A percentile compares a stretch with the other conserved stretches of the same genome.
Conservation (phyloP, 2,329 filamentous ascomycete genomes). For the Pseudogymnoascus sp. region DNA sequence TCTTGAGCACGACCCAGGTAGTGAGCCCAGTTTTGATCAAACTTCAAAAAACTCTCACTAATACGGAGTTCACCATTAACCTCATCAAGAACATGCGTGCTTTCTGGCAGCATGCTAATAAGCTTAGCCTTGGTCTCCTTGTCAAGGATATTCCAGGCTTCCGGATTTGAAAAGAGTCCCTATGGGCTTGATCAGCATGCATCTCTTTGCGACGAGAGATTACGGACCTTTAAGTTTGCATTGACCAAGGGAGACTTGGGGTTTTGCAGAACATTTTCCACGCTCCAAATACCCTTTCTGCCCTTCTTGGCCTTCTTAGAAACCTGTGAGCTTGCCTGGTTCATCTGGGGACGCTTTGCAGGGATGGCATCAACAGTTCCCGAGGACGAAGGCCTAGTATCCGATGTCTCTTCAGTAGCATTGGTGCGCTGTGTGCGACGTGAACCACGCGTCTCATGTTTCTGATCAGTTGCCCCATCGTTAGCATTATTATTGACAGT, state of each 20-base stretch:
- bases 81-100: conserved; percentile 25
- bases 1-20: conserved; percentile 46
- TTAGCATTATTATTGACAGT: neutral
- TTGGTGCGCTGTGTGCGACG: neutral
- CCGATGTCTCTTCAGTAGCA: neutral
- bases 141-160: conserved; percentile 34
- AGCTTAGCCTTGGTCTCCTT: conserved; percentile 35
- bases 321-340: neutral
- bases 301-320: neutral
- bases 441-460: neutral
- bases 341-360: neutral
- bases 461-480: neutral
- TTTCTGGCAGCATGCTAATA: conserved; percentile 29
- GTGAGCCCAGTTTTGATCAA: conserved; percentile 41
- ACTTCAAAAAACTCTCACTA: conserved; percentile 31
- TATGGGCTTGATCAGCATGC: conserved; percentile 15
- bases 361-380: neutral
- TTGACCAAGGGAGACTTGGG: conserved; percentile 4
- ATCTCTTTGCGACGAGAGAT: neutral
- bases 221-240: neutral
- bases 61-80: conserved; percentile 14
- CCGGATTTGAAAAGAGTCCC: conserved; percentile 32
- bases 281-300: neutral
- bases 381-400: neutral
- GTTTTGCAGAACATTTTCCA: conserved; percentile 8